Base-by-base conservation (phyloP, 345 rosid species). In the Arabis alpina region DNA sequence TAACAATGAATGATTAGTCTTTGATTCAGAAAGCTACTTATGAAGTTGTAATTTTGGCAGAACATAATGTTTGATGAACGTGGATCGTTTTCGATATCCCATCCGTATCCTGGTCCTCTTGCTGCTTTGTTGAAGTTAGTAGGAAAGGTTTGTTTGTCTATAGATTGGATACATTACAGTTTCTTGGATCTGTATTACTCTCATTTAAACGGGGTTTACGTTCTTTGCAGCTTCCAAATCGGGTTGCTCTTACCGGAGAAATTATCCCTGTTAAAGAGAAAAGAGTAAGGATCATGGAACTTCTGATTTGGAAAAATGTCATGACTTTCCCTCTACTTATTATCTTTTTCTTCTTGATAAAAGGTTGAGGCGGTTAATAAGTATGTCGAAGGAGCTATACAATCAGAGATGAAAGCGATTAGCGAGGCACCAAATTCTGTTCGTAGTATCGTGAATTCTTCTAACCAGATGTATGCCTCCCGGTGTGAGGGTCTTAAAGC, bases 61-160 rank as follows among this genome's bases (percentile, higher is more conserved):
- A 92, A 92, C 78, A 75, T 83, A 65, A 71, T 92, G 61, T 80
- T 92, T 43, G 98, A 92, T 78, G 95, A 88, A 61, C 88, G 95
- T 42, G 86, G 86, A 76, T 92, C 98, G 2, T 78, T 92, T 61
- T 80, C 96, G 54, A 77, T 92, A 47, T 43, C 91, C 16, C 80
- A 82, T 74, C 95, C 93, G 8, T 82, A 77, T 76, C 95, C 95
- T 10, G 91, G 88, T 8, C 86, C 87, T 25, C 71, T 92, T 65
- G 88, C 81, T 41, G 81, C 76, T 41, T 76, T 92, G 56, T 81
- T 89, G 40, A 81, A 51, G 64, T 86, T 82, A 43, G 27, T 81
- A 68, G 84, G 82, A 60, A 87, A 80, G 98, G 94, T 92, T 70
- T 58, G 85, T 76, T 23, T 70, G 24, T 54, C 10, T 23, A 7